Conservation (phyloP, 2,329 filamentous ascomycete species). For the Aspergillus chevalieri region DNA sequence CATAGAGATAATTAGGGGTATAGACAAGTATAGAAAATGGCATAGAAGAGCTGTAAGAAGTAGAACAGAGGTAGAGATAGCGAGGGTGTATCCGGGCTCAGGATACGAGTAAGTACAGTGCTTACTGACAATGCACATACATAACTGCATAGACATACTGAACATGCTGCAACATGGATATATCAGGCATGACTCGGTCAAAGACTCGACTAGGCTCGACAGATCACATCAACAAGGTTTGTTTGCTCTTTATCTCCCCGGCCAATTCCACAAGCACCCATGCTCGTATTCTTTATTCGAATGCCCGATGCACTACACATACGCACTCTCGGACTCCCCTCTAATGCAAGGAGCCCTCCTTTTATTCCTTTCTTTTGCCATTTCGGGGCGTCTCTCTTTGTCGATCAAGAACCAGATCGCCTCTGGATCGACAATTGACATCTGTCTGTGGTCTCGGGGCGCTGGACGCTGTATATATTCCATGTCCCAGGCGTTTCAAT, state of each 20-base stretch:
- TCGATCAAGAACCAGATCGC: background rate
- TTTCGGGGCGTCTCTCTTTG: background rate
- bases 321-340: background rate
- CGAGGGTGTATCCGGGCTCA: no score
- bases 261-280: background rate
- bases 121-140: no score
- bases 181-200: no score
- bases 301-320: background rate
- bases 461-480: background rate
- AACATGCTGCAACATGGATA: no score
- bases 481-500: background rate
- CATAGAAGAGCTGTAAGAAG: no score
- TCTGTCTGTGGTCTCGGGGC: background rate
- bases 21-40: no score
- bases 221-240: background rate
- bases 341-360: background rate
- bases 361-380: background rate
- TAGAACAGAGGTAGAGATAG: no score
- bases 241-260: background rate
- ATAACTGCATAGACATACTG: no score
- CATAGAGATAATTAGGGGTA: no score
- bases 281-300: background rate
- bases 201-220: no score
- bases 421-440: background rate
- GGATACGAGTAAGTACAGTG: no score